phyloP scores from a whole-genome alignment of 495 filamentous ascomycete species.

The Aspergillus haitiensis region DNA sequence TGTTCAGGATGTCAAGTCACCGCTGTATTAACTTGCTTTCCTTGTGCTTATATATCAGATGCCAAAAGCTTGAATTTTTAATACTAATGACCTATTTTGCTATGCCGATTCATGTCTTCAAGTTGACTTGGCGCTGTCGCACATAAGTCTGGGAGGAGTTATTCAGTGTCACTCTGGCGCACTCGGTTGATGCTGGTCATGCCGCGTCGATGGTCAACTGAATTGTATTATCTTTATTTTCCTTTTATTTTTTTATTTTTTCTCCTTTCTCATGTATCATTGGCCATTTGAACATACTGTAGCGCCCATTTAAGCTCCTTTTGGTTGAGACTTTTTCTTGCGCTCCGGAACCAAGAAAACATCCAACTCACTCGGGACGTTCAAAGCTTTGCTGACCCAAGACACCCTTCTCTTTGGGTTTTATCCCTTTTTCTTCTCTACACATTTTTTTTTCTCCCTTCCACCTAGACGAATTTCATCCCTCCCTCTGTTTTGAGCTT shows the following conservation, averaged over 20 bases:
- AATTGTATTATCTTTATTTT: slow-evolving; percentile 3
- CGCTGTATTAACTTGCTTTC: slow-evolving; percentile 46
- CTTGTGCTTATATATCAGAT: slow-evolving; percentile 4
- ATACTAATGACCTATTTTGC: slow-evolving; percentile 11
- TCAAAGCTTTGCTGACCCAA: not conserved
- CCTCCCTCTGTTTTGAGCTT: not conserved
- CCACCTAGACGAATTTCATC: not conserved
- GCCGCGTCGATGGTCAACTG: slow-evolving; percentile 31
- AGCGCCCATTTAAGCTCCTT: too few species aligned
- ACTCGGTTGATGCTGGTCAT: slow-evolving; percentile 47
- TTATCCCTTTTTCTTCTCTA: too few species aligned
- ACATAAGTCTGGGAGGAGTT: slow-evolving; percentile 16
- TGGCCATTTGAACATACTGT: too few species aligned
- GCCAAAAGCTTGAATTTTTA: slow-evolving; percentile 5
- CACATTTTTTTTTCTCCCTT: slow-evolving; percentile 6
- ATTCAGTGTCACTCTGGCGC: slow-evolving; percentile 21
- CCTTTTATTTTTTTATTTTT: slow-evolving; percentile 31
- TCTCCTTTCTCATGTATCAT: slow-evolving; percentile 18
- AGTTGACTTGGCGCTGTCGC: slow-evolving; percentile 15
- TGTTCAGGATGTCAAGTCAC: slow-evolving; percentile 73
- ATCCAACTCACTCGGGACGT: too few species aligned
- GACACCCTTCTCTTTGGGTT: not conserved
- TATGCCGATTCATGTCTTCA: slow-evolving; percentile 14
- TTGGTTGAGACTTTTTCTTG: too few species aligned
- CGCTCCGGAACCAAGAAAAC: too few species aligned